A percentile compares a stretch with the other conserved stretches of the same genome.
Evolutionary conservation across 345 rosid species (phyloP).

Genomic region (Populus deltoides): DNA sequence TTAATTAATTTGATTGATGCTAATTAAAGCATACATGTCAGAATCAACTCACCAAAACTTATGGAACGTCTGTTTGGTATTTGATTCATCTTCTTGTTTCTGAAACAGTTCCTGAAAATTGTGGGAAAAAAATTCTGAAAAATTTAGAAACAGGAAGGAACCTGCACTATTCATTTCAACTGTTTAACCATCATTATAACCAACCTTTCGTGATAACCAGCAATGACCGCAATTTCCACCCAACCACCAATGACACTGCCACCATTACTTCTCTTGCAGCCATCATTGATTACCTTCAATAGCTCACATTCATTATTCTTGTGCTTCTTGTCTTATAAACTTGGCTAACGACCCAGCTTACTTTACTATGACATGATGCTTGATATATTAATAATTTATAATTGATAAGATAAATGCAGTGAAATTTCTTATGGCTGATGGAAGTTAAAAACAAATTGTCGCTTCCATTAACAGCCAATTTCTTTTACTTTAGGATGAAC

Average conservation of each 20-base stretch:
- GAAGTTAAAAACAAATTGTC: not conserved
- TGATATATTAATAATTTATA: not conserved
- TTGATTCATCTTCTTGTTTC: not conserved
- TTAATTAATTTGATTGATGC: not conserved
- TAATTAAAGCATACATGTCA: not conserved
- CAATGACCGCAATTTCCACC: not conserved
- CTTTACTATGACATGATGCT: not conserved
- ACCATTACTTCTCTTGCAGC: not conserved
- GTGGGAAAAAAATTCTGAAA: not conserved
- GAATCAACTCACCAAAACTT: not conserved
- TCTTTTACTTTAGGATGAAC: constrained; percentile 57
- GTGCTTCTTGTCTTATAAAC: not conserved
- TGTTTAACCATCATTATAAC: not conserved
- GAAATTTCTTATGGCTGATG: constrained; percentile 1
- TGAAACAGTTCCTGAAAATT: not conserved
- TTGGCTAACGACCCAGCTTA: not conserved
- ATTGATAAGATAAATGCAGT: not conserved
- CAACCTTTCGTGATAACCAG: not conserved
- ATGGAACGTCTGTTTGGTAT: not conserved
- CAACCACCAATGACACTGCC: not conserved
- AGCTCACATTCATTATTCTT: not conserved
- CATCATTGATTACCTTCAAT: not conserved
- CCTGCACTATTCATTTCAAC: not conserved
- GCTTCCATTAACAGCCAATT: not conserved
- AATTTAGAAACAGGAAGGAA: not conserved